Conservation (phyloP, 495 filamentous ascomycete species). For the Bacidia gigantensis region DNA sequence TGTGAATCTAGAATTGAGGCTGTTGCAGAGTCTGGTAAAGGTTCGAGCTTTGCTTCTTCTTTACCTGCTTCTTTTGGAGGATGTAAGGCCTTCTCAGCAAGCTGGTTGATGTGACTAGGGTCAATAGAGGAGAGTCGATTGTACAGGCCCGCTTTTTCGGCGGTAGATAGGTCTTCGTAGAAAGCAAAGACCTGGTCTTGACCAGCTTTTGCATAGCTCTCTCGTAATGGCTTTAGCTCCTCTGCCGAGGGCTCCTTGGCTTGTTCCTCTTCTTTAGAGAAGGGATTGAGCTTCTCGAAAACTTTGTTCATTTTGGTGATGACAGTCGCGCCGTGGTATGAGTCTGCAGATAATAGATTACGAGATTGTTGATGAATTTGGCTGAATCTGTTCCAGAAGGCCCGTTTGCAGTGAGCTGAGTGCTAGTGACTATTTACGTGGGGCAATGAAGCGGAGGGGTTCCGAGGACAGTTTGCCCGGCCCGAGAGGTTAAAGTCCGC, state of each 20-base stretch:
- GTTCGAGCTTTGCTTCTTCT: constrained; percentile 56
- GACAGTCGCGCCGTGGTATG: constrained; percentile 18
- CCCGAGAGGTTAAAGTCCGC: neutral
- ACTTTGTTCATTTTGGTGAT: constrained; percentile 42
- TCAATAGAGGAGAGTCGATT: constrained; percentile 71
- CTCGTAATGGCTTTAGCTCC: constrained; percentile 58
- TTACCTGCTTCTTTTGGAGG: constrained; percentile 39
- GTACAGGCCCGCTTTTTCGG: constrained; percentile 68
- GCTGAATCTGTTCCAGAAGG: neutral
- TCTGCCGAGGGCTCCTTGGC: constrained; percentile 54
- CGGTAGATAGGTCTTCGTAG: constrained; percentile 57
- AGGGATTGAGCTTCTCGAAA: constrained; percentile 41
- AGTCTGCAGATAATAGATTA: neutral
- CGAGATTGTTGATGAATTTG: neutral
- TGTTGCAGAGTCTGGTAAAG: constrained; percentile 73
- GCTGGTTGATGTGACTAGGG: constrained; percentile 66
- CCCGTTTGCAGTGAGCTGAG: neutral
- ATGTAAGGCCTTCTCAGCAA: constrained; percentile 68
- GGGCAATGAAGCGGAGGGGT: neutral
- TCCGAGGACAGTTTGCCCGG: neutral
- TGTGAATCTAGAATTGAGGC: constrained; percentile 89
- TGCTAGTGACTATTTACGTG: neutral
- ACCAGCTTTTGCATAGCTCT: constrained; percentile 62
- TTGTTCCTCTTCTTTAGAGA: constrained; percentile 26
- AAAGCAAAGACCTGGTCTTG: constrained; percentile 91